A percentile compares a stretch with the other conserved stretches of the same genome.
Evolutionary conservation across 108 stramenopile genomes (phyloP).

Genomic region (Pseudonitzschia multistriata): DNA sequence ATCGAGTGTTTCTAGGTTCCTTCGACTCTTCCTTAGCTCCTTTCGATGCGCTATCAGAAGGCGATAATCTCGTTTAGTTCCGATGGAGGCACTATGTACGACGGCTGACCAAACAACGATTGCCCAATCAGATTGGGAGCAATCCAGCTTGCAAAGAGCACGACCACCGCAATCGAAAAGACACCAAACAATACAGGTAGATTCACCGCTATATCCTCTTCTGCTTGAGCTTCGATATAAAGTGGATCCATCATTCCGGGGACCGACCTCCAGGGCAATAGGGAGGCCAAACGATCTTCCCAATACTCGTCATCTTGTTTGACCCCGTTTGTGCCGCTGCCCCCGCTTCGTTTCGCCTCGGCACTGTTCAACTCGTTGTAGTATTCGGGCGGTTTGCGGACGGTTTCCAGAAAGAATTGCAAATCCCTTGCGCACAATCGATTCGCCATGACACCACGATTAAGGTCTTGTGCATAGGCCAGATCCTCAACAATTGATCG

Average conservation of each 20-base stretch:
- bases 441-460: slow-evolving; percentile 25
- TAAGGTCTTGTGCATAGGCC: slow-evolving; percentile 29
- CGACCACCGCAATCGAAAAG: neutral
- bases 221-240: slow-evolving; percentile 22
- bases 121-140: slow-evolving; percentile 37
- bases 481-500: slow-evolving; percentile 27
- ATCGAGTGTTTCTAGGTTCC: no score
- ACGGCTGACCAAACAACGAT: slow-evolving; percentile 25
- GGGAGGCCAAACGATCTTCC: slow-evolving; percentile 20
- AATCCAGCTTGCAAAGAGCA: slow-evolving; percentile 18
- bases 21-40: no score
- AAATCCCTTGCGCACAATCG: slow-evolving; percentile 35
- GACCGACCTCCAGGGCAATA: slow-evolving; percentile 31
- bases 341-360: neutral
- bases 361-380: neutral
- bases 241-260: slow-evolving; percentile 31
- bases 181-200: slow-evolving; percentile 6
- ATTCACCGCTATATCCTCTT: slow-evolving; percentile 2
- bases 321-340: neutral
- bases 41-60: no score
- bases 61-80: slow-evolving; percentile 19
- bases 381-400: slow-evolving; percentile 6
- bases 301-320: slow-evolving; percentile 12
- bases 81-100: slow-evolving; percentile 22
- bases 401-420: slow-evolving; percentile 32